Evolutionary conservation across 306 rosid genomes (phyloP), one percentile per base, ranked within the genome.

Genomic region (Quercus cerris): DNA sequence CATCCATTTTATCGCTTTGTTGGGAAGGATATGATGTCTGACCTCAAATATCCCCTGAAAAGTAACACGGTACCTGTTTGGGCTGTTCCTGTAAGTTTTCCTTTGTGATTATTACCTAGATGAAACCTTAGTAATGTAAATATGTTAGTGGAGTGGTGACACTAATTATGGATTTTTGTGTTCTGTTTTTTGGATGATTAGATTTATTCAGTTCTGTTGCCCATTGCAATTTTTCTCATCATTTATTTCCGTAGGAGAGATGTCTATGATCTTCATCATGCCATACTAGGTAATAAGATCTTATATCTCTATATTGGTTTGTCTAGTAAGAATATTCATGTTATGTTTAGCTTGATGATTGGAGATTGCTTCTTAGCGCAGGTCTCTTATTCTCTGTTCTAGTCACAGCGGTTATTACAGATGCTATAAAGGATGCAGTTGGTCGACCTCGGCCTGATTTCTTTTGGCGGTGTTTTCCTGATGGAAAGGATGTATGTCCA

Each of bases 401-500:
- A 66, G 30, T 94, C 81, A 94, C 98, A 27, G 91, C 82, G 6
- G 91, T 92, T 75, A 70, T 92, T 77, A 94, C 98, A 17, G 97
- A 87, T 58, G 85, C 97, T 6, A 85, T 94, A 75, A 94, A 94
- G 87, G 68, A 88, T 83, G 97, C 92, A 51, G 98, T 94, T 11
- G 97, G 97, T 30, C 93, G 98, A 64, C 98, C 98, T 71, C 97
- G 98, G 72, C 98, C 98, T 0, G 92, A 94, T 87, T 94, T 94
- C 89, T 94, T 94, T 70, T 94, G 97, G 98, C 91, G 97, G 58
- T 94, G 98, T 86, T 94, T 94, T 80, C 98, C 98, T 5, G 97
- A 94, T 81, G 98, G 98, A 85, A 94, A 92, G 79, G 97, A 89
- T 82, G 98, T 94, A 87, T 54, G 90, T 84, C 71, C 61, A 44